Evolutionary conservation across 2,329 filamentous ascomycete genomes (phyloP), one percentile per base, ranked within the genome.

Genomic region (Kalaharituber pfeilii): DNA sequence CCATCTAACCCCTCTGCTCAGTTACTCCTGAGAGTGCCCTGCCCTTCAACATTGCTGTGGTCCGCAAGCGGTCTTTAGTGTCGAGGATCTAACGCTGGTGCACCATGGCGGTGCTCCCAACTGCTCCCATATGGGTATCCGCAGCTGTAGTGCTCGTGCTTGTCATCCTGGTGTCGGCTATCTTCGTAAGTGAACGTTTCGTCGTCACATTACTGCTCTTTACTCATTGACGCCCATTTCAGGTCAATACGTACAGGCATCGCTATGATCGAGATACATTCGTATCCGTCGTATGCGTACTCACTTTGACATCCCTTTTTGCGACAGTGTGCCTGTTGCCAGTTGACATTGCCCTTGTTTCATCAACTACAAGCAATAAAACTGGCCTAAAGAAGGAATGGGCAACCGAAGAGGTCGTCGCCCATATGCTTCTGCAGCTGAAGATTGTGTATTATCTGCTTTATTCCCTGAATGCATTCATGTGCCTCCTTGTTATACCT

Each of bases 291-390:
- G 83, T 95, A 63, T 86, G 86, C 67, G 87, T 94, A 62, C 72
- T 95, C 69, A 91, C 87, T 53, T 75, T 94, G 47, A 87, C 88
- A 8, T 78, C 84, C 7, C 77, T 98, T 27, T 79, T 98, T 53
- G 91, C 91, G 13, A 98, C 91, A 1, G 81, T 95, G 26, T 77
- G 98, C 29, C 78, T 98, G 22, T 79, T 95, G 26, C 91, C 91
- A 24, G 89, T 96, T 67, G 91, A 98, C 68, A 86, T 96, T 62
- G 91, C 91, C 9, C 78, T 98, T 62, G 83, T 95, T 49, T 95
- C 89, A 1, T 86, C 87, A 5, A 98, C 91, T 0, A 82, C 80
- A 13, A 81, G 81, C 53, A 77, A 81, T 5, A 77, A 79, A 50
- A 73, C 82, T 29, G 91, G 91, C 56, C 76, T 76, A 50, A 93